Evolutionary conservation across 768 basidiomycete genomes (phyloP).

Genomic region (Tulasnella calospora): DNA sequence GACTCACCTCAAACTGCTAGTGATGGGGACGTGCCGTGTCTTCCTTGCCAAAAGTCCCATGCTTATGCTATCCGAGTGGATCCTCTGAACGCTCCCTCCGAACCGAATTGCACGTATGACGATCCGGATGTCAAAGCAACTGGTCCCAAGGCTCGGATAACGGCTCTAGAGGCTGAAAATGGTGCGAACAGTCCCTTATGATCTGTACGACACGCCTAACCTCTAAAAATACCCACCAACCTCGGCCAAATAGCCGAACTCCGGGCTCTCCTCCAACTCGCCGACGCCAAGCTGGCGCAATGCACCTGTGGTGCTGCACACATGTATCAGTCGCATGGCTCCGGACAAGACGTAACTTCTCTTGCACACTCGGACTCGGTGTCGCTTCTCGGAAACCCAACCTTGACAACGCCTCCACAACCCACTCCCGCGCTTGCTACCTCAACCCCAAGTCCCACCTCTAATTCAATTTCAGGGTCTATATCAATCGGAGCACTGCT

Average conservation of each 20-base stretch:
- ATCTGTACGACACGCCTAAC: not conserved
- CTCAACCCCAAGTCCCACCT: too few species aligned
- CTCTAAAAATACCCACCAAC: too few species aligned
- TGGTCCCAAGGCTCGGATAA: slow-evolving; percentile 2
- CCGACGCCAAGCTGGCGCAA: not conserved
- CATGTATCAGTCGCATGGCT: too few species aligned
- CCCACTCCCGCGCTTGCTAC: too few species aligned
- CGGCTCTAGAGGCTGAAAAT: not conserved
- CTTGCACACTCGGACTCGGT: too few species aligned
- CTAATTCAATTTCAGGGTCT: too few species aligned
- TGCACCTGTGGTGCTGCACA: not conserved
- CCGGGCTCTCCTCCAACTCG: not conserved
- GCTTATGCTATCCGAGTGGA: slow-evolving; percentile 2
- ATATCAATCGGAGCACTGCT: too few species aligned
- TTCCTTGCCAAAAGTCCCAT: slow-evolving; percentile 10
- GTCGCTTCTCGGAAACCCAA: too few species aligned
- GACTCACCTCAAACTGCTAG: too few species aligned
- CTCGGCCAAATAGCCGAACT: slow-evolving; percentile 18
- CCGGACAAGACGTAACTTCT: too few species aligned
- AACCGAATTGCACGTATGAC: not conserved
- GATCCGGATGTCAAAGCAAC: not conserved
- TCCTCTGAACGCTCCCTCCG: not conserved
- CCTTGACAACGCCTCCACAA: too few species aligned
- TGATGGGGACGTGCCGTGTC: not conserved
- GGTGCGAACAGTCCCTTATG: not conserved